A percentile compares a stretch with the other conserved stretches of the same genome.
These are phyloP conservation scores for Clonostachys chloroleuca DNA, from an alignment of 2,329 filamentous ascomycete species.

Conservation along the genomic window DNA sequence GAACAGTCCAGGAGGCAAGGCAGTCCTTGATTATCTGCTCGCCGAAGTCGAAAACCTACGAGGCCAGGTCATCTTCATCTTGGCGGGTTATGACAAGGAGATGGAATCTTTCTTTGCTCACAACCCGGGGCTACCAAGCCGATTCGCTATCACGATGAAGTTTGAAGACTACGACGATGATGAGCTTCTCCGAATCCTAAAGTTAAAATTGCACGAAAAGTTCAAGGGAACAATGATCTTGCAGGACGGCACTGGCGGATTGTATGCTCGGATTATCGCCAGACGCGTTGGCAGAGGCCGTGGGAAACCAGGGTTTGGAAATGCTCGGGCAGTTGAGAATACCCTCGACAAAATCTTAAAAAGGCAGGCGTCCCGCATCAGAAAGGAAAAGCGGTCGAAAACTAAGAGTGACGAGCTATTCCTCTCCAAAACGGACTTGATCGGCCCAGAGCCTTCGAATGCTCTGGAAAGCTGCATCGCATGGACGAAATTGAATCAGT, in stretches of 20 bases:
- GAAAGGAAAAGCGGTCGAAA: slow-evolving; percentile 30
- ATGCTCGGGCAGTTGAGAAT: slow-evolving; percentile 68
- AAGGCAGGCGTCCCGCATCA: slow-evolving; percentile 55
- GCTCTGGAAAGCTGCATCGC: slow-evolving; percentile 46
- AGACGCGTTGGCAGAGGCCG: slow-evolving; percentile 58
- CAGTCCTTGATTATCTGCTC: slow-evolving; percentile 67
- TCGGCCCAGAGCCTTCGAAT: slow-evolving; percentile 61
- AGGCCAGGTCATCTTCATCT: slow-evolving; percentile 66
- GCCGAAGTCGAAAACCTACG: slow-evolving; percentile 68
- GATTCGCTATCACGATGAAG: slow-evolving; percentile 60
- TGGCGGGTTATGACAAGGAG: slow-evolving; percentile 69
- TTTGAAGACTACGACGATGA: slow-evolving; percentile 67
- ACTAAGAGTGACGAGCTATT: slow-evolving; percentile 49
- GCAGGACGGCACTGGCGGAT: slow-evolving; percentile 52
- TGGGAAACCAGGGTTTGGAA: slow-evolving; percentile 66
- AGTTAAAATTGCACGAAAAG: slow-evolving; percentile 44
- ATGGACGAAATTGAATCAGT: slow-evolving; percentile 50
- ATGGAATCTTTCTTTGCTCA: slow-evolving; percentile 77
- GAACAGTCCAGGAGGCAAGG: slow-evolving; percentile 49
- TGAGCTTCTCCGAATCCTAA: slow-evolving; percentile 60
- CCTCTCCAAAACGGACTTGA: slow-evolving; percentile 63
- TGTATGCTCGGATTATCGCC: slow-evolving; percentile 60
- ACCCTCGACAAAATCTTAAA: slow-evolving; percentile 44
- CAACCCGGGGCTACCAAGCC: slow-evolving; percentile 66
- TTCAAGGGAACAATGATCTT: slow-evolving; percentile 52